These are phyloP conservation scores for Pleurozium schreberi DNA, from an alignment of 225 moss, liverwort and hornwort genomes.

Conservation along the genomic window DNA sequence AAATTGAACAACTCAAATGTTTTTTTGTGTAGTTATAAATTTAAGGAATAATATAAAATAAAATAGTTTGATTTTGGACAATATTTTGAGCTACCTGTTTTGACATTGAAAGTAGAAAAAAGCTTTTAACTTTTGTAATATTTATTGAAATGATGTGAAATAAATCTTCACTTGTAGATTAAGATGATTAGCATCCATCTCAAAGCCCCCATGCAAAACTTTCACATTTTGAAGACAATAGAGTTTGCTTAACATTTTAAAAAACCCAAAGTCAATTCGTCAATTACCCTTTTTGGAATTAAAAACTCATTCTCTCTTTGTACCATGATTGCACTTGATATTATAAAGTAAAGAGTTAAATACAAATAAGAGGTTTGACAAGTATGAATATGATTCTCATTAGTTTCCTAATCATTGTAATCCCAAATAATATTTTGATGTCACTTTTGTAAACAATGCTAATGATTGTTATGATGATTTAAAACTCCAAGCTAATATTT, in stretches of 20 bases:
- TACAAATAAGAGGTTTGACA: background rate
- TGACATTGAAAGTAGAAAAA: background rate
- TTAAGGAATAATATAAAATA: background rate
- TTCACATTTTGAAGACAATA: background rate
- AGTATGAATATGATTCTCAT: background rate
- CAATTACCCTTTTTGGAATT: no score
- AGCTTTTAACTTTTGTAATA: background rate
- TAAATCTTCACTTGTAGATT: background rate
- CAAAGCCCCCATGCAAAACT: background rate
- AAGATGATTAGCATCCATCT: background rate
- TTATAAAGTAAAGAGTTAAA: background rate
- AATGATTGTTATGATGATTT: background rate
- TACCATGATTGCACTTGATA: background rate
- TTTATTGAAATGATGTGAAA: background rate
- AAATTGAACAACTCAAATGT: background rate
- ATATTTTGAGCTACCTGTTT: background rate
- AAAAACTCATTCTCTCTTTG: background rate
- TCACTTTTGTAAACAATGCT: background rate
- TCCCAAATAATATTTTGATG: background rate
- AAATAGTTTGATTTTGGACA: no score
- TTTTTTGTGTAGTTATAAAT: background rate
- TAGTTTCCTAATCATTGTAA: background rate
- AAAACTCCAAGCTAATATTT: background rate
- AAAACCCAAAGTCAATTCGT: accelerated
- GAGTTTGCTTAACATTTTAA: background rate